A percentile compares a stretch with the other conserved stretches of the same genome.
phyloP scores from a whole-genome alignment of 163 green algal species.

The Coccomyxa subellipsoidea region DNA sequence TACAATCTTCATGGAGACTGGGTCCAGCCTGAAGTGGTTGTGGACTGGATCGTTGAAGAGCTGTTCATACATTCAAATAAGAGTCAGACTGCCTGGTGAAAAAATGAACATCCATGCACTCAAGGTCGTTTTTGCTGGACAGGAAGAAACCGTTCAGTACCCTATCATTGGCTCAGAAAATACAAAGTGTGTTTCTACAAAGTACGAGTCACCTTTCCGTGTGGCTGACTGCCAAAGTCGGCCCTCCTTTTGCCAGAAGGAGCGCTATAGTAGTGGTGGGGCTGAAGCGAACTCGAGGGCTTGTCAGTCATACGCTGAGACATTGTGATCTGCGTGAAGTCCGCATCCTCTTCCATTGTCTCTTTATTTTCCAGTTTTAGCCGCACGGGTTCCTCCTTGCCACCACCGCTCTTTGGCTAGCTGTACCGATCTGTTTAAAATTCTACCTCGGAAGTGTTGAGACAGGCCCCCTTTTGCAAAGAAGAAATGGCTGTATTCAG shows the following conservation, averaged over 20 bases:
- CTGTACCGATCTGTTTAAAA: not conserved
- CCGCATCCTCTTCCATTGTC: slow-evolving; percentile 3
- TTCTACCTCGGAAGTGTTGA: not conserved
- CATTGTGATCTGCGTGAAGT: not conserved
- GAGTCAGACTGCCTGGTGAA: not conserved
- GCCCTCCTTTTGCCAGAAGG: not conserved
- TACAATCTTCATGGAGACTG: slow-evolving; percentile 53
- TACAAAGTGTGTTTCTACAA: no score
- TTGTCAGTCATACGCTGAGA: not conserved
- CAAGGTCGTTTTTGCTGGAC: no score
- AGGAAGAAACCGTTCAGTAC: no score
- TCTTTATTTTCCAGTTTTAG: no score
- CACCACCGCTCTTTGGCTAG: not conserved
- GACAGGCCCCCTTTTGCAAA: no score
- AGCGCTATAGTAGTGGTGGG: not conserved
- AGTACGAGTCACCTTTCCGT: not conserved
- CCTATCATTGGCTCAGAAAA: no score
- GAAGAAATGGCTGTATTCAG: no score
- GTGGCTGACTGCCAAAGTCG: not conserved
- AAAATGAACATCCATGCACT: not conserved
- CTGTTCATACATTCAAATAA: not conserved
- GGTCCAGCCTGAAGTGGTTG: slow-evolving; percentile 45
- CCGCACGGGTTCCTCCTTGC: not conserved
- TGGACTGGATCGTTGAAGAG: slow-evolving; percentile 58
- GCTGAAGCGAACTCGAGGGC: not conserved